These are phyloP conservation scores for Melampsora larici-populina DNA, from an alignment of 1,284 basidiomycete species.

Conservation along the genomic window DNA sequence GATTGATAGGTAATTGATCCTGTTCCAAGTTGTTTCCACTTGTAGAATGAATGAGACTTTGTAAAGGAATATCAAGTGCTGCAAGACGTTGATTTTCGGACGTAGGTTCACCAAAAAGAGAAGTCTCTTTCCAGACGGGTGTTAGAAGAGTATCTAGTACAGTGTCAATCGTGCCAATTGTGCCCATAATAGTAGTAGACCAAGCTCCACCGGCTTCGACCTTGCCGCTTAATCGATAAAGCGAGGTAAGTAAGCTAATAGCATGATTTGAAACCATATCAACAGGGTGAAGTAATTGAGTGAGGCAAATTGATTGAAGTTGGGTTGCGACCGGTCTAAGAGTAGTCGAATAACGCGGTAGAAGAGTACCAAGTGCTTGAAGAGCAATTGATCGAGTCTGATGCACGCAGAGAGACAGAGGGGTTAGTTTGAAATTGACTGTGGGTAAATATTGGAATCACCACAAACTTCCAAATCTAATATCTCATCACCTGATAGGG, in stretches of 20 bases:
- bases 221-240: constrained; percentile 20
- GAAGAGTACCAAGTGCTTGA: background rate
- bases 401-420: background rate
- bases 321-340: constrained; percentile 3
- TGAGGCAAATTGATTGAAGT: constrained; percentile 5
- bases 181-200: constrained; percentile 22
- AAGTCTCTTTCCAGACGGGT: constrained; percentile 9
- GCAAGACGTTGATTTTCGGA: background rate
- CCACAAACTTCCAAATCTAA: background rate
- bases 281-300: background rate
- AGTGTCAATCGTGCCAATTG: constrained; percentile 26
- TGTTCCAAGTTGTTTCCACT: background rate
- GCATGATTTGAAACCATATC: constrained; percentile 5
- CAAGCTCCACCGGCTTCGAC: background rate
- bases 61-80: constrained; percentile 13
- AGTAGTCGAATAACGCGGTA: constrained; percentile 17
- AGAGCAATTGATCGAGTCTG: constrained; percentile 10
- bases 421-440: background rate
- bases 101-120: background rate
- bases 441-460: background rate
- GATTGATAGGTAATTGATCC: background rate
- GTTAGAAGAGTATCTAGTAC: constrained; percentile 16
- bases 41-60: constrained; percentile 14
- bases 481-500: background rate
- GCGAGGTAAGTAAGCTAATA: background rate